Evolutionary conservation across 352 stramenopile genomes (phyloP).

Genomic region (Globisporangium cederbergense): DNA sequence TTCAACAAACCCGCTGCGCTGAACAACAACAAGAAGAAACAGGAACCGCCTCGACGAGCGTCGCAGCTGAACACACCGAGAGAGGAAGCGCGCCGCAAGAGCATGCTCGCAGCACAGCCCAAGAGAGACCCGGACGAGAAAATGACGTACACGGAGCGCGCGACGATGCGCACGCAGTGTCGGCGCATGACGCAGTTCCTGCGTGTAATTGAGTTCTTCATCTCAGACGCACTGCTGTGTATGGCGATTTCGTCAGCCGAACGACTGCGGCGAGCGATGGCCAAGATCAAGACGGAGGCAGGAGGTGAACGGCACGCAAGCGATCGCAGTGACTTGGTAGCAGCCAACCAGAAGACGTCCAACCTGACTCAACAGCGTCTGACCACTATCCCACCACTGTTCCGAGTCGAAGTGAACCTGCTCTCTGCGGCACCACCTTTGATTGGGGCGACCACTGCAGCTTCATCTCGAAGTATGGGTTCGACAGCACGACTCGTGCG

Average conservation of each 20-base stretch:
- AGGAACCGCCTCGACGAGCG: background rate
- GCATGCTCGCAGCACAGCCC: slow-evolving; percentile 17
- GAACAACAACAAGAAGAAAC: background rate
- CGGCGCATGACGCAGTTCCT: slow-evolving; percentile 90
- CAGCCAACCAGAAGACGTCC: background rate
- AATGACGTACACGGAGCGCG: slow-evolving; percentile 96
- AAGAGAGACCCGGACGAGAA: slow-evolving; percentile 29
- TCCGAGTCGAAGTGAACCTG: slow-evolving; percentile 73
- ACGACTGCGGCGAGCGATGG: slow-evolving; percentile 38
- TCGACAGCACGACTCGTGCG: slow-evolving; percentile 13
- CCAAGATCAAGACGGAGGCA: slow-evolving; percentile 30
- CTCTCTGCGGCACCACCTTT: slow-evolving; percentile 18
- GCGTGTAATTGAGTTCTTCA: slow-evolving; percentile 89
- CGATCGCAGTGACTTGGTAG: slow-evolving; percentile 4
- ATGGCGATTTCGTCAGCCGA: slow-evolving; percentile 66
- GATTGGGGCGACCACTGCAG: slow-evolving; percentile 9
- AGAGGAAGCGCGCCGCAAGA: slow-evolving; percentile 16
- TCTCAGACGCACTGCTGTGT: slow-evolving; percentile 72
- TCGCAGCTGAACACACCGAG: slow-evolving; percentile 15
- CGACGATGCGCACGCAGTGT: slow-evolving; percentile 89
- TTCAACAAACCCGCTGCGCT: slow-evolving; percentile 35
- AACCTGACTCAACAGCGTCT: background rate
- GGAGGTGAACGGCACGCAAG: background rate
- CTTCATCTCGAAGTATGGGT: background rate
- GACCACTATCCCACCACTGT: slow-evolving; percentile 29